These are phyloP conservation scores for Nemania bipapillata DNA, from an alignment of 2,329 filamentous ascomycete species.

Conservation along the genomic window DNA sequence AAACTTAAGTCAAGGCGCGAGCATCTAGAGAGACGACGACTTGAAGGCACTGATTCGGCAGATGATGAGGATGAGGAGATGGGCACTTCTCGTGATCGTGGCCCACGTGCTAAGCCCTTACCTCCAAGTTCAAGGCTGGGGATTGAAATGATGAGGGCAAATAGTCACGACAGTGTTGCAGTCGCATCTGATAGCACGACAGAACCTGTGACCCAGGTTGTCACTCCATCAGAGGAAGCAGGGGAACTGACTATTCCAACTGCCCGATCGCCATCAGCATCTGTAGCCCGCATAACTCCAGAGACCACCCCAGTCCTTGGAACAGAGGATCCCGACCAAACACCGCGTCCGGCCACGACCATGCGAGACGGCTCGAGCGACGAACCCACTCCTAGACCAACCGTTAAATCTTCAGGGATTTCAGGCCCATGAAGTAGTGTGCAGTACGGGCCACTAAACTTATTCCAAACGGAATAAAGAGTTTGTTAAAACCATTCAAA, in stretches of 20 bases:
- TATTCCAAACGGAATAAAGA: conserved; percentile 15
- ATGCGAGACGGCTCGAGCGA: conserved; percentile 48
- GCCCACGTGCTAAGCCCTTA: conserved; percentile 63
- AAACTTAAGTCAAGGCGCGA: conserved; percentile 79
- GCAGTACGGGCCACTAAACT: neutral
- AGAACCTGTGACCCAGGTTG: conserved; percentile 65
- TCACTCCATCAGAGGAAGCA: conserved; percentile 60
- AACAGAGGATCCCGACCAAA: conserved; percentile 54
- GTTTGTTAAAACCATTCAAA: conserved; percentile 29
- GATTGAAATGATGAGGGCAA: conserved; percentile 97
- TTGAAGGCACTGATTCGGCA: conserved; percentile 83
- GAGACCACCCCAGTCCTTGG: conserved; percentile 43
- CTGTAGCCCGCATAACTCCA: conserved; percentile 47
- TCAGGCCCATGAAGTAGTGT: conserved; percentile 10
- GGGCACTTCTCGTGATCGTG: conserved; percentile 62
- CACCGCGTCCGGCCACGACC: conserved; percentile 55
- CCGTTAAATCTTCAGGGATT: conserved; percentile 37
- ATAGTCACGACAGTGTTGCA: conserved; percentile 85
- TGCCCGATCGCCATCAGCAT: conserved; percentile 39
- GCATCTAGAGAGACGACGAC: conserved; percentile 75
- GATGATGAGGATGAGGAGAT: conserved; percentile 96
- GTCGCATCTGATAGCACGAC: conserved; percentile 62
- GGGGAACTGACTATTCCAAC: conserved; percentile 45
- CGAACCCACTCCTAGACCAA: conserved; percentile 57
- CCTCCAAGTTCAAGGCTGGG: conserved; percentile 87